Evolutionary conservation across 371 early-diverging fungal species (phyloP).

Genomic region (Sporodiniella umbellata): DNA sequence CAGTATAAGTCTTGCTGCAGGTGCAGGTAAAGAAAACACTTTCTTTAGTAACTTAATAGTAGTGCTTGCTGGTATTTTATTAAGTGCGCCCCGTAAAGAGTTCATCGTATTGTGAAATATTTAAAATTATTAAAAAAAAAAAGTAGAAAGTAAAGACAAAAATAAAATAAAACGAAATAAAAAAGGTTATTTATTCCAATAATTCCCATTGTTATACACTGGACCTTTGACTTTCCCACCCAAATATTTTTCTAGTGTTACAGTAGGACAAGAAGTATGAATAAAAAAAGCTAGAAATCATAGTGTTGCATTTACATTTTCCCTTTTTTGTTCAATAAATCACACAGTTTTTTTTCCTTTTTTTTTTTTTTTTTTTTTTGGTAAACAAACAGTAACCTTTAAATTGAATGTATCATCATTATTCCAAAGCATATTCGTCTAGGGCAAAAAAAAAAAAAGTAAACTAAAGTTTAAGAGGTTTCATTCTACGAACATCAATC

Average conservation of each 20-base stretch:
- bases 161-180: background rate
- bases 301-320: too few relatives aligned
- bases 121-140: conserved; percentile 1
- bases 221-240: background rate
- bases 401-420: too few relatives aligned
- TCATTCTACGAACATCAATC: too few relatives aligned
- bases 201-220: background rate
- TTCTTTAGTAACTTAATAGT: conserved; percentile 35
- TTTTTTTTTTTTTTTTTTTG: too few relatives aligned
- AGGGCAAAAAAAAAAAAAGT: too few relatives aligned
- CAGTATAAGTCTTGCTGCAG: conserved; percentile 44
- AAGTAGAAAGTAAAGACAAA: background rate
- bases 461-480: too few relatives aligned
- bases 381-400: too few relatives aligned
- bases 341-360: too few relatives aligned
- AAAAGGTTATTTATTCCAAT: background rate
- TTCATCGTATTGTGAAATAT: background rate
- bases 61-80: conserved; percentile 33
- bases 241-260: background rate
- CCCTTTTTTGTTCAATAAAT: too few relatives aligned
- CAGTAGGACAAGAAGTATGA: background rate
- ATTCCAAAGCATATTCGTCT: too few relatives aligned
- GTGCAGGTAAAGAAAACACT: conserved; percentile 42
- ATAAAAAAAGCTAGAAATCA: too few relatives aligned
- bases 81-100: background rate